Evolutionary conservation across 331 rosid species (phyloP).

Genomic region (Pyracantha coccinea): DNA sequence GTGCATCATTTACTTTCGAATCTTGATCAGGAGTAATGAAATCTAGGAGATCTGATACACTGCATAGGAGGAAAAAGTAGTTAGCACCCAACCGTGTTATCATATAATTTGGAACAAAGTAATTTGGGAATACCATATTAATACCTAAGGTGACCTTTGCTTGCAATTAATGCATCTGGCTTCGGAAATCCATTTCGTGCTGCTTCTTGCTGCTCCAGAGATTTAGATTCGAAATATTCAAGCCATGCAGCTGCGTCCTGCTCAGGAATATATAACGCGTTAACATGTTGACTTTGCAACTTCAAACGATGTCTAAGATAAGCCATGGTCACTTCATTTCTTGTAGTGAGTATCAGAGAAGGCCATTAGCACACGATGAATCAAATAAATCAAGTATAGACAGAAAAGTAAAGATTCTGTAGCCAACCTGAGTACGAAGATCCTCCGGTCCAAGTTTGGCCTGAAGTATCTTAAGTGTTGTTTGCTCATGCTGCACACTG

Average conservation of each 20-base stretch:
- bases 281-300: slow-evolving; percentile 1
- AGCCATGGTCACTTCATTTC: neutral
- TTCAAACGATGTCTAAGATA: neutral
- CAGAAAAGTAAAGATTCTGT: neutral
- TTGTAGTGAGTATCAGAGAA: neutral
- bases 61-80: slow-evolving; percentile 34
- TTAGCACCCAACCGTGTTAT: slow-evolving; percentile 20
- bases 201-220: slow-evolving; percentile 95
- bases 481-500: slow-evolving; percentile 96
- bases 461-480: slow-evolving; percentile 87
- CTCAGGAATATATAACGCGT: neutral
- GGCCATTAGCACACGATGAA: neutral
- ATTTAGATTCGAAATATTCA: slow-evolving; percentile 88
- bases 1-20: slow-evolving; percentile 55
- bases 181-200: slow-evolving; percentile 89
- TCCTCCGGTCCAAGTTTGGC: slow-evolving; percentile 82
- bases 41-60: slow-evolving; percentile 96
- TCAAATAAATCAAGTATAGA: neutral
- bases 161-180: slow-evolving; percentile 83
- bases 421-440: slow-evolving; percentile 88
- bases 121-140: slow-evolving; percentile 62
- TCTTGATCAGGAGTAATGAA: slow-evolving; percentile 76
- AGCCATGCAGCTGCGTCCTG: slow-evolving; percentile 99
- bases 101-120: slow-evolving; percentile 27
- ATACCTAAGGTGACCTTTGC: slow-evolving; percentile 99